These are phyloP conservation scores for Gymnopilus dilepis DNA, from an alignment of 768 basidiomycete genomes.

Conservation along the genomic window DNA sequence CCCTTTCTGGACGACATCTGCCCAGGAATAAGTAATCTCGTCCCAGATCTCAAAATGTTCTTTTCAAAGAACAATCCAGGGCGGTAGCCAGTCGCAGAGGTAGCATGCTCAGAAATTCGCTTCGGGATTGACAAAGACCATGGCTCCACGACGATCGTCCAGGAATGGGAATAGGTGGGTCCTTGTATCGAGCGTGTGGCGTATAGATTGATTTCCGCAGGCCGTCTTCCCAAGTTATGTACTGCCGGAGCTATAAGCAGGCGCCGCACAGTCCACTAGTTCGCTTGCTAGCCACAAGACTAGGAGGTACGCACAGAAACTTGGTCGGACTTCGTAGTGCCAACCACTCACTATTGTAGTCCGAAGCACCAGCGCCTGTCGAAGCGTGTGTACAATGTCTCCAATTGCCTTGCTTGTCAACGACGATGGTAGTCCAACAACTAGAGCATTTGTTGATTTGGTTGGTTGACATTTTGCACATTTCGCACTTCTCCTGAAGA, in stretches of 20 bases:
- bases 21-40: too few species aligned
- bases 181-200: neutral
- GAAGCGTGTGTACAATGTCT: neutral
- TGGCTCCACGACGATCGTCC: constrained; percentile 3
- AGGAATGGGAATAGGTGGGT: constrained; percentile 19
- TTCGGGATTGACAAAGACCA: neutral
- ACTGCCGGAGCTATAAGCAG: neutral
- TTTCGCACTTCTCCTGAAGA: neutral
- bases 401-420: neutral
- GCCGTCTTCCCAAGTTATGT: neutral
- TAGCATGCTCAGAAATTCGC: too few species aligned
- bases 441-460: constrained; percentile 8
- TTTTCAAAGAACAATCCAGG: neutral
- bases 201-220: constrained; percentile 1
- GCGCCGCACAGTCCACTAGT: neutral
- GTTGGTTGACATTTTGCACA: constrained; percentile 9
- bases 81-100: too few species aligned
- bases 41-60: neutral
- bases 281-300: neutral
- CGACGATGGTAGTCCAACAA: neutral
- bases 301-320: neutral
- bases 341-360: neutral
- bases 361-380: neutral
- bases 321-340: neutral
- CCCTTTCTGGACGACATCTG: neutral